Evolutionary conservation across 495 filamentous ascomycete genomes (phyloP).

Genomic region (Cryomyces minteri): DNA sequence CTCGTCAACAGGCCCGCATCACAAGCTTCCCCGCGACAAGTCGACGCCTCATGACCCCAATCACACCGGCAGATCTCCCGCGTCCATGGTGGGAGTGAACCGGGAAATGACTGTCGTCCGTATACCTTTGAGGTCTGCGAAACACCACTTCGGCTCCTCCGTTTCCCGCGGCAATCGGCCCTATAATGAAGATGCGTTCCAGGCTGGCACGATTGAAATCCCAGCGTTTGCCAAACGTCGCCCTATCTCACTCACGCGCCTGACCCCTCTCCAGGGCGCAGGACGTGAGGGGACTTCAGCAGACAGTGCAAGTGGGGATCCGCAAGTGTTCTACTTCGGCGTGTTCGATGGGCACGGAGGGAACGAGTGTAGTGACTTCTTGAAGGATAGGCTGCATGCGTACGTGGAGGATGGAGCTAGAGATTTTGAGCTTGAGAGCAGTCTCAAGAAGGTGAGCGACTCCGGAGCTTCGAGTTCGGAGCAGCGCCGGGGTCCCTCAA

Average conservation of each 20-base stretch:
- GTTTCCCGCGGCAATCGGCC: slow-evolving; percentile 63
- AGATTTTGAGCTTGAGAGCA: slow-evolving; percentile 57
- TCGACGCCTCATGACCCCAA: slow-evolving; percentile 57
- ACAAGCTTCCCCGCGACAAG: slow-evolving; percentile 68
- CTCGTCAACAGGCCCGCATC: slow-evolving; percentile 39
- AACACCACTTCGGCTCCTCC: slow-evolving; percentile 81
- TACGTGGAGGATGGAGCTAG: slow-evolving; percentile 69
- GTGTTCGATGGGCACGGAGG: slow-evolving; percentile 96
- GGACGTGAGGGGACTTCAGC: slow-evolving; percentile 36
- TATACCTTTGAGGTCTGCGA: slow-evolving; percentile 84
- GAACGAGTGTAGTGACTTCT: slow-evolving; percentile 68
- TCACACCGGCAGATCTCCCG: slow-evolving; percentile 27
- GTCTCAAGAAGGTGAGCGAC: slow-evolving; percentile 25
- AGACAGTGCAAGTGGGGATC: slow-evolving; percentile 64
- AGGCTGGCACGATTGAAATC: slow-evolving; percentile 82
- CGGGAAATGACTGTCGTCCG: slow-evolving; percentile 91
- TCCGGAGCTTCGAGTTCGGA: not conserved
- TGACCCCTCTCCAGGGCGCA: slow-evolving; percentile 2
- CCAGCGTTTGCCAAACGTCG: slow-evolving; percentile 78
- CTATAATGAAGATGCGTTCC: slow-evolving; percentile 87
- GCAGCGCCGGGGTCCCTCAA: slow-evolving; percentile 6
- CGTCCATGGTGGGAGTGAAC: slow-evolving; percentile 14
- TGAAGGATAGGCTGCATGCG: slow-evolving; percentile 67
- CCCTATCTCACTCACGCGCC: slow-evolving; percentile 45
- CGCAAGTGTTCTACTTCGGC: slow-evolving; percentile 91